Evolutionary conservation across 2,329 filamentous ascomycete genomes (phyloP).

Genomic region (Conoideocrella luteorostrata): DNA sequence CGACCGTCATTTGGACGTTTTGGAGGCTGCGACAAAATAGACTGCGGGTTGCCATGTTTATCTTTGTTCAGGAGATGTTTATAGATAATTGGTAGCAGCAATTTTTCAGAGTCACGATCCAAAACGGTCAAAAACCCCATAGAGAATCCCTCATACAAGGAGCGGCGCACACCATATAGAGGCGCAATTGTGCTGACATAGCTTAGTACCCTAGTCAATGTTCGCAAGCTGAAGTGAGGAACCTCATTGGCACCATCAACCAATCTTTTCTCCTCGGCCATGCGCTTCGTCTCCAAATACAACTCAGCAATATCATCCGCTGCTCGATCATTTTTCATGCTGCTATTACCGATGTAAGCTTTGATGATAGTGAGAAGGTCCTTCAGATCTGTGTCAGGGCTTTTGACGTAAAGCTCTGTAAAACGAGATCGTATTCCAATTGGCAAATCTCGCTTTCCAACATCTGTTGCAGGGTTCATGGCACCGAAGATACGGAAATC

Average conservation of each 20-base stretch:
- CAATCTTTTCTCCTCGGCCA: conserved; percentile 74
- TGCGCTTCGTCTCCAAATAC: conserved; percentile 79
- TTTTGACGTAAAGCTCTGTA: conserved; percentile 90
- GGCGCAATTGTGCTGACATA: conserved; percentile 83
- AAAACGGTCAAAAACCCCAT: conserved; percentile 97
- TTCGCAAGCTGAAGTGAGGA: conserved; percentile 94
- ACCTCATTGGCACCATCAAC: conserved; percentile 91
- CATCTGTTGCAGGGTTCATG: conserved; percentile 98
- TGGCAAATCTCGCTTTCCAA: conserved; percentile 91
- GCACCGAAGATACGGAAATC: conserved; percentile 95
- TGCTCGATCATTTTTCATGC: conserved; percentile 64
- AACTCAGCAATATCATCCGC: conserved; percentile 77
- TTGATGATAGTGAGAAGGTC: conserved; percentile 85
- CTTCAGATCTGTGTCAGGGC: conserved; percentile 78
- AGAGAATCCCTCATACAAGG: conserved; percentile 89
- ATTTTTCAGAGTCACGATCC: conserved; percentile 70
- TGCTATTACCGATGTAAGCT: conserved; percentile 71
- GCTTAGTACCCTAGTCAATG: conserved; percentile 79
- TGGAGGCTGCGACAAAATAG: conserved; percentile 71
- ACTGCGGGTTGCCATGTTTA: conserved; percentile 58
- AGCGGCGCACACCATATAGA: conserved; percentile 76
- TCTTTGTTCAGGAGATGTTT: conserved; percentile 70
- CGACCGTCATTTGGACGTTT: conserved; percentile 70
- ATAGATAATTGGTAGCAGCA: conserved; percentile 73
- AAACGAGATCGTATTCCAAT: conserved; percentile 85